Percentiles rank a stretch among this genome's conserved stretches.
Conservation (phyloP, 2,329 filamentous ascomycete species). For the Aaosphaeria pasadenensis region DNA sequence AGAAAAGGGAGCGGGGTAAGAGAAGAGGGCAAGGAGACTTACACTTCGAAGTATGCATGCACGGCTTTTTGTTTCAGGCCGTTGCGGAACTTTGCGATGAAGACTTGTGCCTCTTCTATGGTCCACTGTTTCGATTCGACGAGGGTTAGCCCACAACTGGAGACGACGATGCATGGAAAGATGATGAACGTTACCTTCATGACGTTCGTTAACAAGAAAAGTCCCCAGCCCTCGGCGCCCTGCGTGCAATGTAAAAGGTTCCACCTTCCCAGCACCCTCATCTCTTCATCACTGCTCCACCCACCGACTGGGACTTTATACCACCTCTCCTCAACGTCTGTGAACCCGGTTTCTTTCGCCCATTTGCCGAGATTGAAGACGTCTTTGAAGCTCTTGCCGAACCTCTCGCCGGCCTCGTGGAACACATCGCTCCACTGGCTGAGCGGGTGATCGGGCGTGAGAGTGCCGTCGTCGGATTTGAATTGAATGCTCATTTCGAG, state of each 20-base stretch:
- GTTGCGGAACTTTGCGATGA: slow-evolving; percentile 26
- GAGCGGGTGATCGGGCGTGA: slow-evolving; percentile 15
- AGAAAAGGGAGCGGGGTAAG: too few species aligned
- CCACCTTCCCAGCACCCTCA: slow-evolving; percentile 50
- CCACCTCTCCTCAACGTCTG: slow-evolving; percentile 48
- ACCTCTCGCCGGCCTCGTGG: slow-evolving; percentile 24
- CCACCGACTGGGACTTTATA: slow-evolving; percentile 31
- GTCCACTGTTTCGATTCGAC: slow-evolving; percentile 24
- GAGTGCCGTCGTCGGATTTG: slow-evolving; percentile 26
- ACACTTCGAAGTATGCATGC: slow-evolving; percentile 27
- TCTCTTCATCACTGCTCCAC: slow-evolving; percentile 35
- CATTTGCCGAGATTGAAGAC: slow-evolving; percentile 39
- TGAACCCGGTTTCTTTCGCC: slow-evolving; percentile 53
- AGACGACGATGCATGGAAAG: neutral
- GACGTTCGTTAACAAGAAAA: slow-evolving; percentile 17
- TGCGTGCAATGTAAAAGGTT: slow-evolving; percentile 25
- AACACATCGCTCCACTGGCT: slow-evolving; percentile 23
- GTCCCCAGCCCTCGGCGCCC: slow-evolving; percentile 24
- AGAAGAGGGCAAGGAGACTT: slow-evolving; percentile 2
- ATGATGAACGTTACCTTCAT: slow-evolving; percentile 10
- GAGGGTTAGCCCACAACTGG: neutral
- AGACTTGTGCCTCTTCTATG: slow-evolving; percentile 43
- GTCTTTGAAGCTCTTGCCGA: slow-evolving; percentile 35
- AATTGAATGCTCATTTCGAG: slow-evolving; percentile 20
- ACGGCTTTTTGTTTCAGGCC: slow-evolving; percentile 23